Evolutionary conservation across 192 early-diverging fungal species (phyloP).

Genomic region (Coemansia sp.): DNA sequence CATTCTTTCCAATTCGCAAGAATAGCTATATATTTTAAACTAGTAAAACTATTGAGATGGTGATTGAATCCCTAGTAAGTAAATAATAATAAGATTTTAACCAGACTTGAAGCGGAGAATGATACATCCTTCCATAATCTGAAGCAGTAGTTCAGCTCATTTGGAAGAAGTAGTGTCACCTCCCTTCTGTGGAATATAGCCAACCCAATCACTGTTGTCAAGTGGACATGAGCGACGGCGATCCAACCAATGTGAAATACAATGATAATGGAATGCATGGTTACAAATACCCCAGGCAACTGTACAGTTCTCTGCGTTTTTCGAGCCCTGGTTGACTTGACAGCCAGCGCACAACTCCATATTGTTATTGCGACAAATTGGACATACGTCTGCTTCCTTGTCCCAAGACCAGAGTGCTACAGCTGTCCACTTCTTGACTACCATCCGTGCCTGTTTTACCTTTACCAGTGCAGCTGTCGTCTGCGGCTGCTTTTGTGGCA

Average conservation of each 20-base stretch:
- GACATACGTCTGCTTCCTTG: conserved; percentile 97
- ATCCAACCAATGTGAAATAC: conserved; percentile 97
- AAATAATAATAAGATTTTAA: too few species aligned
- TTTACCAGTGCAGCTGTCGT: conserved; percentile 5
- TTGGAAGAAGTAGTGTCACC: too few species aligned
- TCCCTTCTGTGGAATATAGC: conserved; percentile 13
- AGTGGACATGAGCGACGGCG: conserved; percentile 94
- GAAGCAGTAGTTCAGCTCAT: too few species aligned
- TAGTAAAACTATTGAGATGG: too few species aligned
- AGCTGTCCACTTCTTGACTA: conserved; percentile 99
- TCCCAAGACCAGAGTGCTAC: conserved; percentile 99
- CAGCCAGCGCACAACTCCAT: conserved; percentile 99
- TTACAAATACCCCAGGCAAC: conserved; percentile 97
- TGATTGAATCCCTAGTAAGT: too few species aligned
- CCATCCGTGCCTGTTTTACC: conserved; percentile 73
- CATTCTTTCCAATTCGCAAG: too few species aligned
- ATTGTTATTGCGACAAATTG: conserved; percentile 99
- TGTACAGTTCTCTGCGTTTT: conserved; percentile 89
- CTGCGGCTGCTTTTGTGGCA: conserved; percentile 10
- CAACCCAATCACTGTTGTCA: conserved; percentile 97
- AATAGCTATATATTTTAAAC: too few species aligned
- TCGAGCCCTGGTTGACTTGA: conserved; percentile 95
- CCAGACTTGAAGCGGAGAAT: too few species aligned
- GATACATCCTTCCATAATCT: too few species aligned
- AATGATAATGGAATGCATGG: conserved; percentile 99